Evolutionary conservation across 495 filamentous ascomycete genomes (phyloP).

Genomic region (Trichoderma virens): DNA sequence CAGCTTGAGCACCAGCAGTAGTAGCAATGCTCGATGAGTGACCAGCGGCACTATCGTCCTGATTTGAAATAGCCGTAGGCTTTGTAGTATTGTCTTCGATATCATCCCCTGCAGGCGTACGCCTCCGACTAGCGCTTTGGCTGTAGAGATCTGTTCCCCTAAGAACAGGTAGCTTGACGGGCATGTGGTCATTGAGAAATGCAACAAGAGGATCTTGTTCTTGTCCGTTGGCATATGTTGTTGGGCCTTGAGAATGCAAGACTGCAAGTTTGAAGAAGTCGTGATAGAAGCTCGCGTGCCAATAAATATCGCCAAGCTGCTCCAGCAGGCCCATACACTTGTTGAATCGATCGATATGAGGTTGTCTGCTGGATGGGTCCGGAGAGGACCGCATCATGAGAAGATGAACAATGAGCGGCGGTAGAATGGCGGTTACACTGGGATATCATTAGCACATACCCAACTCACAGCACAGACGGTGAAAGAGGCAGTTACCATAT

Average conservation of each 20-base stretch:
- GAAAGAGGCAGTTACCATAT: background rate
- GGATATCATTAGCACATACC: background rate
- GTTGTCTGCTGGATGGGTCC: background rate
- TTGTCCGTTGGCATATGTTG: background rate
- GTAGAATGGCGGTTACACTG: conserved; percentile 7
- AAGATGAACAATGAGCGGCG: conserved; percentile 11
- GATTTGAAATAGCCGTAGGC: too few species aligned
- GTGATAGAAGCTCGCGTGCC: conserved; percentile 11
- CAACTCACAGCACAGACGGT: background rate
- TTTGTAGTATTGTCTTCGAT: background rate
- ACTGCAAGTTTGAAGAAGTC: conserved; percentile 10
- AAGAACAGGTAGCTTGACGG: background rate
- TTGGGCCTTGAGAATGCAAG: background rate
- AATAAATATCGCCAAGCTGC: conserved; percentile 8
- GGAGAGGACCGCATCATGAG: conserved; percentile 6
- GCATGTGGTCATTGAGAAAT: conserved; percentile 5
- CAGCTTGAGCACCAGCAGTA: background rate
- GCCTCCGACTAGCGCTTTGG: background rate
- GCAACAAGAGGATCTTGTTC: conserved; percentile 6
- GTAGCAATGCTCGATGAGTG: background rate
- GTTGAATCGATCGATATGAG: background rate
- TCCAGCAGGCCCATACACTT: conserved; percentile 8
- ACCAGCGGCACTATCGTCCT: background rate
- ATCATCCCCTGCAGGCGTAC: background rate
- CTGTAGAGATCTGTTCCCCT: background rate